Base-by-base conservation (phyloP, 106 monocot species). In the Vanilla planifolia region DNA sequence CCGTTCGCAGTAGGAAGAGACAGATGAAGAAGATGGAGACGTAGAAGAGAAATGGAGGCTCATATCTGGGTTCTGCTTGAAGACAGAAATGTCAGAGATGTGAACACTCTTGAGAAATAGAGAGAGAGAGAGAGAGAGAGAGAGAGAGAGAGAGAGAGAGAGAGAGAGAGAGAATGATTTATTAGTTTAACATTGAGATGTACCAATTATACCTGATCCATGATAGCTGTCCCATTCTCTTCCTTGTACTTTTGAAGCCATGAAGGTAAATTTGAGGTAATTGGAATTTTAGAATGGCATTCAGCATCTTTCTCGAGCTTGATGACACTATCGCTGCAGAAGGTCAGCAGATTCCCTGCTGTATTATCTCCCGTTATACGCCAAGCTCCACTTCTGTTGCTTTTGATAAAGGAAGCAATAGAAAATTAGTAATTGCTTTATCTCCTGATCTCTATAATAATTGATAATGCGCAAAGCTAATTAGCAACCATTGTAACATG, bases 221-320 rank as follows among this genome's bases (percentile, higher is more conserved):
- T 63, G 11, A 15, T 39, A 40, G 26, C 33, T 67, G 3, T 59
- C 48, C 30, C 73, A 51, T 35, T 75, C 21, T 73, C 66, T 32
- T 84, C 66, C 17, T 85, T 78, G 61, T 73, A 81, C 15, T 75
- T 73, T 39, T 70, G 83, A 26, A 89, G 85, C 89, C 89, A 89
- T 61, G 84, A 60, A 57, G 89, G 89, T 19, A 89, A 48, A 32
- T 8, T 77, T 19, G 83, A 75, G 55, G 40, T 33, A 26, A 53
- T 47, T 9, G 48, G 51, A 65, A 11, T 59, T 8, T 41, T 63
- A 3, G 35, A 21, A 17, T 46, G 46, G 58, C 33, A 32, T 33
- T 43, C 62, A 50, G 39, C 66, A 8, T 62, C 68, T 15, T 32
- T 43, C 13, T 79, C 69, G 5, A 71, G 63, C 45, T 70, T 85